Percentiles rank a stretch among this genome's conserved stretches.
Evolutionary conservation across 108 stramenopile genomes (phyloP).

Genomic region (Craspedostauros australis): DNA sequence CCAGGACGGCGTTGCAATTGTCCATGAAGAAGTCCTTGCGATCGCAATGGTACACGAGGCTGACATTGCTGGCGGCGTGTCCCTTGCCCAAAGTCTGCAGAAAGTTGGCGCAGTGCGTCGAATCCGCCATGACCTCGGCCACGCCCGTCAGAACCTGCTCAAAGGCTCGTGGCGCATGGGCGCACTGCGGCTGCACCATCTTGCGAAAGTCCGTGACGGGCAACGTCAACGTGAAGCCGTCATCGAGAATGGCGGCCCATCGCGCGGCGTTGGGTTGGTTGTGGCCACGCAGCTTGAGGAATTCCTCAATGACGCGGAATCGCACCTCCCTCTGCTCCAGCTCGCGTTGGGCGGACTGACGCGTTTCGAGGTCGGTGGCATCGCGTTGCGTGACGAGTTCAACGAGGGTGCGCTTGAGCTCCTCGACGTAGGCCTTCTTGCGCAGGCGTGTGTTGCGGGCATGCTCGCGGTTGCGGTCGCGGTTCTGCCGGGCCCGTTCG

Average conservation of each 20-base stretch:
- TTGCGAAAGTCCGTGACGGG: constrained; percentile 57
- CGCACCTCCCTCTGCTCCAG: constrained; percentile 76
- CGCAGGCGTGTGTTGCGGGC: constrained; percentile 94
- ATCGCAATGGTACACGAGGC: constrained; percentile 53
- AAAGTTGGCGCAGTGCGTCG: constrained; percentile 39
- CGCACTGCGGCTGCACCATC: constrained; percentile 45
- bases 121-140: constrained; percentile 61
- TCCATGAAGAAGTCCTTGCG: constrained; percentile 79
- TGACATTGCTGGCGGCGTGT: constrained; percentile 13
- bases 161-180: not conserved
- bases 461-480: constrained; percentile 95
- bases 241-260: constrained; percentile 81
- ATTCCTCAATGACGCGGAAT: constrained; percentile 80
- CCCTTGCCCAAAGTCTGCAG: constrained; percentile 43
- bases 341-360: constrained; percentile 58
- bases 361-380: constrained; percentile 61
- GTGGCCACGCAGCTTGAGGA: constrained; percentile 69
- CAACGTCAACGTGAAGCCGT: constrained; percentile 63
- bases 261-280: constrained; percentile 64
- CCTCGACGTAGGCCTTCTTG: constrained; percentile 94
- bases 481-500: constrained; percentile 83
- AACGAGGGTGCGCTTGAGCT: constrained; percentile 81
- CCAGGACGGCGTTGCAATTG: constrained; percentile 55
- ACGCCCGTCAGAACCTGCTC: constrained; percentile 65
- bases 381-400: constrained; percentile 78